A percentile compares a stretch with the other conserved stretches of the same genome.
Conservation (phyloP, 2,329 filamentous ascomycete genomes). For the Cladosporium halotolerans region DNA sequence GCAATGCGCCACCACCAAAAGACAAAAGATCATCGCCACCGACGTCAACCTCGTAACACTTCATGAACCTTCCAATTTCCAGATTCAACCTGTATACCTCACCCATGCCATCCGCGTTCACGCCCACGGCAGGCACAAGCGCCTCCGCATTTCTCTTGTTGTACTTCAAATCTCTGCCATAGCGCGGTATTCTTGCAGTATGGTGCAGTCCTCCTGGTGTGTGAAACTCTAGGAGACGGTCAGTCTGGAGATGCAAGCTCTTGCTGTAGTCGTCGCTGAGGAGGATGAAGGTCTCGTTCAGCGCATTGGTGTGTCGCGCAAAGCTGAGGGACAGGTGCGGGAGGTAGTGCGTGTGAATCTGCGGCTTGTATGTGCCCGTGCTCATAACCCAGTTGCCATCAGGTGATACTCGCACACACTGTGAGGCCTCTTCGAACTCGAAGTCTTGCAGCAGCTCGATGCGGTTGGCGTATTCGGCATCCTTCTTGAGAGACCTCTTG, state of each 20-base stretch:
- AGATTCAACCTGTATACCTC: constrained; percentile 92
- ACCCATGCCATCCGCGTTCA: constrained; percentile 77
- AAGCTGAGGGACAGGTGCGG: constrained; percentile 91
- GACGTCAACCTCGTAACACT: constrained; percentile 84
- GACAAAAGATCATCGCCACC: constrained; percentile 70
- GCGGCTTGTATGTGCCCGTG: constrained; percentile 67
- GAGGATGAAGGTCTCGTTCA: constrained; percentile 87
- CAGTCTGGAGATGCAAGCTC: constrained; percentile 85
- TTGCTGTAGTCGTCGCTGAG: constrained; percentile 90
- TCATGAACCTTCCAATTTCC: constrained; percentile 89
- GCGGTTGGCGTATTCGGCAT: constrained; percentile 86
- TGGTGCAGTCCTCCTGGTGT: constrained; percentile 84
- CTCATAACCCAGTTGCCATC: constrained; percentile 98
- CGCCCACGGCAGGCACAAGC: constrained; percentile 77
- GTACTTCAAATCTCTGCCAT: constrained; percentile 84
- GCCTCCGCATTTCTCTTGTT: constrained; percentile 77
- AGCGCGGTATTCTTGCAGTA: constrained; percentile 80
- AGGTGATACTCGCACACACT: constrained; percentile 82
- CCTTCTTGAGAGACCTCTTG: constrained; percentile 86
- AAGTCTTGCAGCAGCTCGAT: constrained; percentile 96
- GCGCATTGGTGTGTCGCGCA: constrained; percentile 79
- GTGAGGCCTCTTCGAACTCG: constrained; percentile 92
- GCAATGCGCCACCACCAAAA: constrained; percentile 64
- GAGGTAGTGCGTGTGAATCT: constrained; percentile 94
- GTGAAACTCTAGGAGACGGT: constrained; percentile 88